A percentile compares a stretch with the other conserved stretches of the same genome.
phyloP scores from a whole-genome alignment of 208 protist genomes.

The Leishmania turanica region DNA sequence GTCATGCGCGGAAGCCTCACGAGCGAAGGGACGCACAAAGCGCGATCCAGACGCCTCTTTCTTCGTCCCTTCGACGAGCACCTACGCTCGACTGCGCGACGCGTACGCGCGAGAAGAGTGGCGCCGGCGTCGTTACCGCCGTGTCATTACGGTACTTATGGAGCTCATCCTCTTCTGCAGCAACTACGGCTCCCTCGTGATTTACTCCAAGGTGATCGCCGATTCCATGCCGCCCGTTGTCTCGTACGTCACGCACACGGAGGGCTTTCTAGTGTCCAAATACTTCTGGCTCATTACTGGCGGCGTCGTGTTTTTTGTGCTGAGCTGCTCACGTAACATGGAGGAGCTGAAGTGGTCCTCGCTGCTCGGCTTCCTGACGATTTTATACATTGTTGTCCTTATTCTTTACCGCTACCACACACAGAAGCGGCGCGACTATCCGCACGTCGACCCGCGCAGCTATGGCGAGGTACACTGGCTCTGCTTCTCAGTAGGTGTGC shows the following conservation, averaged over 20 bases:
- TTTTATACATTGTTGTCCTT: constrained; percentile 80
- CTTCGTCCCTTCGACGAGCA: neutral
- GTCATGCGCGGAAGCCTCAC: neutral
- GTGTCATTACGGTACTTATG: constrained; percentile 51
- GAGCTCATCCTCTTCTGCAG: constrained; percentile 66
- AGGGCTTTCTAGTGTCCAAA: constrained; percentile 37
- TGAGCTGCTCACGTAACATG: constrained; percentile 78
- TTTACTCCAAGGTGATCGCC: constrained; percentile 72
- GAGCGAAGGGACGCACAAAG: neutral
- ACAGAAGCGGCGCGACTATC: constrained; percentile 32
- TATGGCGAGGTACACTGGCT: constrained; percentile 50
- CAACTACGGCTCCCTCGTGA: constrained; percentile 73
- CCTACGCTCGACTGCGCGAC: constrained; percentile 18
- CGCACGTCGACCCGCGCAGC: constrained; percentile 39
- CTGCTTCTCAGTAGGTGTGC: constrained; percentile 30
- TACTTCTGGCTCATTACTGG: constrained; percentile 58
- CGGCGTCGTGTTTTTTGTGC: constrained; percentile 70
- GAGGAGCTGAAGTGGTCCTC: constrained; percentile 88
- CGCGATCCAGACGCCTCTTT: neutral
- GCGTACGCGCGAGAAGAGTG: constrained; percentile 41
- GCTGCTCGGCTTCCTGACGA: constrained; percentile 78
- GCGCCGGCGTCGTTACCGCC: constrained; percentile 42
- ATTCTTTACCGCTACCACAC: constrained; percentile 67
- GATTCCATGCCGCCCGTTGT: constrained; percentile 74
- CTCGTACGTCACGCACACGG: constrained; percentile 26